These are phyloP conservation scores for Sarcocystis neurona DNA, from an alignment of 169 alveolate species.

Conservation along the genomic window DNA sequence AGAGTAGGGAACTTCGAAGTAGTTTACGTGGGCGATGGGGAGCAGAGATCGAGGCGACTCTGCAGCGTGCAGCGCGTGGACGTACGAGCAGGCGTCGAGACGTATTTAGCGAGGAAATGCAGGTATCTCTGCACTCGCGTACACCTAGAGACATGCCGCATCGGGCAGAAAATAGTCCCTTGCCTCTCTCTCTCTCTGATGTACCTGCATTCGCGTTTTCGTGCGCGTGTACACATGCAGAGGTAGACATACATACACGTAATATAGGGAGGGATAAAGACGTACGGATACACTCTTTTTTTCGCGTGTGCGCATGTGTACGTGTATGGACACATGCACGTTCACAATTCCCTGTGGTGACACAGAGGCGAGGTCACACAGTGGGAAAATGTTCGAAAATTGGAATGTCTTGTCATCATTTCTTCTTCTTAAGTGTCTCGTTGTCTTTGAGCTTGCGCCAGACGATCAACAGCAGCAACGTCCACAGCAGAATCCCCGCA, in stretches of 20 bases:
- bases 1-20: neutral
- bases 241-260: too few species aligned
- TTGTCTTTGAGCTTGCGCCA: constrained; percentile 33
- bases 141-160: too few species aligned
- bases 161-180: too few species aligned
- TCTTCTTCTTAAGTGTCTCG: neutral
- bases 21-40: neutral
- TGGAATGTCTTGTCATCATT: neutral
- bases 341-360: neutral
- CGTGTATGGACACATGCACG: neutral
- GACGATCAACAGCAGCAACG: neutral
- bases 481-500: neutral
- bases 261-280: too few species aligned
- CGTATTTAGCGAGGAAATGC: too few species aligned
- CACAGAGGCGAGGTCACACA: too few species aligned
- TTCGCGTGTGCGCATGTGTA: neutral
- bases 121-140: too few species aligned
- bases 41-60: neutral
- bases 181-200: neutral
- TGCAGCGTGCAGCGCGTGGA: neutral
- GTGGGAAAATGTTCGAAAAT: neutral
- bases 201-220: neutral
- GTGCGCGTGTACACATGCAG: too few species aligned
- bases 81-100: neutral
- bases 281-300: neutral